These are phyloP conservation scores for Candolleomyces aberdarensis DNA, from an alignment of 768 basidiomycete species.

Conservation along the genomic window DNA sequence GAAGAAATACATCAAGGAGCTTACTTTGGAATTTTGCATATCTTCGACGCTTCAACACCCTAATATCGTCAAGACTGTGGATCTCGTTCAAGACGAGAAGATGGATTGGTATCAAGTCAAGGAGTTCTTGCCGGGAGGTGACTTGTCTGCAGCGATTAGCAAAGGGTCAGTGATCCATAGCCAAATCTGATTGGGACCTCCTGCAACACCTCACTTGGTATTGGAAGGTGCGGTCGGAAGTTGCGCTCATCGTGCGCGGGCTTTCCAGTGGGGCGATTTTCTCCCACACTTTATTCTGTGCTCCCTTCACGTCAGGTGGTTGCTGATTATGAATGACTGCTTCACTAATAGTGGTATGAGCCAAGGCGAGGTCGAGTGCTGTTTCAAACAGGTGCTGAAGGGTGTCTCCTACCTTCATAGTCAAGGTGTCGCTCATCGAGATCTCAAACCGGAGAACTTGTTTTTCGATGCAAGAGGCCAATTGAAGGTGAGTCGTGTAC, in stretches of 20 bases:
- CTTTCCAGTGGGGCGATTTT: background rate
- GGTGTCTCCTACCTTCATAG: conserved; percentile 91
- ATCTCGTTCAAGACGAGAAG: conserved; percentile 94
- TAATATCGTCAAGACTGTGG: conserved; percentile 98
- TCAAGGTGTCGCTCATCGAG: conserved; percentile 96
- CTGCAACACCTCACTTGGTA: background rate
- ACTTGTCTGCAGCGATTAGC: conserved; percentile 98
- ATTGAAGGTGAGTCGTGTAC: conserved; percentile 68
- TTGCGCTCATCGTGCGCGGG: background rate
- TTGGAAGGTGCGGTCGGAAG: background rate
- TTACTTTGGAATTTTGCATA: conserved; percentile 98
- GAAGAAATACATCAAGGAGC: conserved; percentile 99
- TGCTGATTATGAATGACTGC: conserved; percentile 1
- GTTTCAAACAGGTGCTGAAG: conserved; percentile 92
- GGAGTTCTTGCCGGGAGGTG: conserved; percentile 98
- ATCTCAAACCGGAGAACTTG: conserved; percentile 97
- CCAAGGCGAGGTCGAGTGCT: conserved; percentile 91
- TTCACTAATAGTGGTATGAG: conserved; percentile 62
- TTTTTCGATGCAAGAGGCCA: conserved; percentile 92
- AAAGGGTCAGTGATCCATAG: conserved; percentile 57
- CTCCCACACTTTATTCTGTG: background rate
- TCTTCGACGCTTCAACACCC: conserved; percentile 91
- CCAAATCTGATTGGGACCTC: background rate
- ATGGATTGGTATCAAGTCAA: conserved; percentile 99
- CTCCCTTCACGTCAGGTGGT: background rate